Evolutionary conservation across 352 stramenopile genomes (phyloP), one percentile per base, ranked within the genome.

Genomic region (Pythium brachiatum): DNA sequence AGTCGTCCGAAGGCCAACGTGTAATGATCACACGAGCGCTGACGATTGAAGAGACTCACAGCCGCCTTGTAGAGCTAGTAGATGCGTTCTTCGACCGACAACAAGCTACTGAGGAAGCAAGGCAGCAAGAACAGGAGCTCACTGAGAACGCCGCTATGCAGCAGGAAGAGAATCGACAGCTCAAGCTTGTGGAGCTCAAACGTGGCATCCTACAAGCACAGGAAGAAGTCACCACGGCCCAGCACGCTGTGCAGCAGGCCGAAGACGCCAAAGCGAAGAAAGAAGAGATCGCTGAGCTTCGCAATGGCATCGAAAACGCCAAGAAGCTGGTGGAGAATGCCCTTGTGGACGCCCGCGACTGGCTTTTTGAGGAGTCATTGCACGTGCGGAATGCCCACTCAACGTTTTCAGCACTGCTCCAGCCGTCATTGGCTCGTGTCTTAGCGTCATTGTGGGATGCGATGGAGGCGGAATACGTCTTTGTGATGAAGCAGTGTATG

Each of bases 221-320:
- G 43, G 66, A 74, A 8, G 64, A 72, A 13, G 70, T 89, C 9
- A 20, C 56, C 2, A 65, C 55, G 7, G 68, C 73, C 0, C 71
- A 86, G 43, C 65, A 73, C 2, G 58, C 67, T 0, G 53, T 93
- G 8, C 66, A 78, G 11, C 76, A 86, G 43, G 83, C 72, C 7
- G 83, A 92, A 70, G 81, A 90, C 43, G 69, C 75, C 15, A 93
- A 90, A 53, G 78, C 75, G 23, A 93, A 93, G 59, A 93, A 93
- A 61, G 83, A 93, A 31, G 81, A 93, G 34, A 47, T 88, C 34
- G 51, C 69, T 0, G 81, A 87, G 43, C 62, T 86, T n/a, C 72
- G 74, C 8, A 58, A 65, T 39, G 70, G 66, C 3, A 31, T 77
- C 9, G 78, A 88, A 18, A 56, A 41, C 21, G 66, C 72, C 6